Conservation (phyloP, 202 grass and related monocot genomes). For the Sporobolus alterniflorus region DNA sequence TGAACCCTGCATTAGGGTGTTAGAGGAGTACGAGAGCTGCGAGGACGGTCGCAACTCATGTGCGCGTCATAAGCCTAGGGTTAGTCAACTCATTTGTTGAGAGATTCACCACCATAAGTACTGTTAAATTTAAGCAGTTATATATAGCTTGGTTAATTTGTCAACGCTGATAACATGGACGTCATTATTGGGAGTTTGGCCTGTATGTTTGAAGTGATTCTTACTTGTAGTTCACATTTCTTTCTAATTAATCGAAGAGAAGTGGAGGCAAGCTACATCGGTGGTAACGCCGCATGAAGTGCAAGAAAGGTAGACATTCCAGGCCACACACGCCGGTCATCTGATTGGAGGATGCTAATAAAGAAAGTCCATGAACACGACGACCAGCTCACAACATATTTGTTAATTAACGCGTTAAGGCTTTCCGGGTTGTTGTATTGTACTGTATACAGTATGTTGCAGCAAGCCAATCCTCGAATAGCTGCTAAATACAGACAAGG, state of each 20-base stretch:
- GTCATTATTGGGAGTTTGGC: not conserved
- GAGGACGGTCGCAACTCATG: not conserved
- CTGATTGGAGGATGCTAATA: not conserved
- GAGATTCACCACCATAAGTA: no score
- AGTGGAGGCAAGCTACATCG: no score
- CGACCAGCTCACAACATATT: not conserved
- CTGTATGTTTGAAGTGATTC: not conserved
- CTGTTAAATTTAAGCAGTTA: no score
- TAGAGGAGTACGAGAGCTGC: not conserved
- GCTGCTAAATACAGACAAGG: constrained; percentile 41
- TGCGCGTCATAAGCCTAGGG: not conserved
- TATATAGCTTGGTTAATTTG: not conserved
- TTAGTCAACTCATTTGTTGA: not conserved
- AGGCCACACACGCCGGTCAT: not conserved
- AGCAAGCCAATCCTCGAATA: constrained; percentile 1
- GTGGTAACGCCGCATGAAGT: not conserved
- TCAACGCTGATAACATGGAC: not conserved
- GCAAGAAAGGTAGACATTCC: not conserved
- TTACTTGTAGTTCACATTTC: not conserved
- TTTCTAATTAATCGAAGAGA: not conserved
- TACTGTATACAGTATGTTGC: not conserved
- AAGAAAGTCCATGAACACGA: not conserved
- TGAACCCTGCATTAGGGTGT: not conserved
- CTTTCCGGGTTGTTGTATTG: not conserved
- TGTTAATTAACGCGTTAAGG: not conserved